Evolutionary conservation across 495 filamentous ascomycete species (phyloP).

Genomic region (Tuber melanosporum): DNA sequence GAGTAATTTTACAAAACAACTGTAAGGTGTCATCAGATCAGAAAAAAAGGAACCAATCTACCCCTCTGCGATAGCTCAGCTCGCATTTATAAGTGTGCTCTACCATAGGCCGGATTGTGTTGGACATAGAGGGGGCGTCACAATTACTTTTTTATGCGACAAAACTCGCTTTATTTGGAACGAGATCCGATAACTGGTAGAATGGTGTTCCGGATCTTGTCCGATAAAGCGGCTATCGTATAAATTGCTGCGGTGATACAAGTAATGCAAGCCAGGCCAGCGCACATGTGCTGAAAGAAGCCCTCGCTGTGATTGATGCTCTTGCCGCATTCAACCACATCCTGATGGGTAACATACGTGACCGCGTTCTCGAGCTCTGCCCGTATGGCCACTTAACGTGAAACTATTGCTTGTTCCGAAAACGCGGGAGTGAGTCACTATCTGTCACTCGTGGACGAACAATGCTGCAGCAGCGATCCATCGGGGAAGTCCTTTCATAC

Average conservation of each 20-base stretch:
- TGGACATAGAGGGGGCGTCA: neutral
- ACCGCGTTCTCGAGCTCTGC: neutral
- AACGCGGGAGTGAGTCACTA: neutral
- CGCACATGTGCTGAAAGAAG: neutral
- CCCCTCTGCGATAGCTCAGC: neutral
- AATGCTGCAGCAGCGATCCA: neutral
- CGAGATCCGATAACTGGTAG: neutral
- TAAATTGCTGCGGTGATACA: neutral
- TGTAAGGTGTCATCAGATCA: neutral
- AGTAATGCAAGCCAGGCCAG: neutral
- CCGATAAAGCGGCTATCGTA: neutral
- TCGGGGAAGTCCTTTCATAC: neutral
- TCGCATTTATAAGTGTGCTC: neutral
- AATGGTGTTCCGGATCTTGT: neutral
- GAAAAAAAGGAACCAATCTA: neutral
- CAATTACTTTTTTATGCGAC: neutral
- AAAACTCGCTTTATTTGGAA: neutral
- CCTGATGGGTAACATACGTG: neutral
- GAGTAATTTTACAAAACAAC: neutral
- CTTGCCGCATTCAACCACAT: too few relatives aligned
- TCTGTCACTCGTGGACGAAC: neutral
- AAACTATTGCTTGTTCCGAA: neutral
- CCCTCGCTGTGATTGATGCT: too few relatives aligned
- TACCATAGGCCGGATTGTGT: neutral
- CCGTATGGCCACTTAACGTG: neutral